Evolutionary conservation across 768 basidiomycete genomes (phyloP), one percentile per base, ranked within the genome.

Genomic region (Tylopilus vinaceipallidus): DNA sequence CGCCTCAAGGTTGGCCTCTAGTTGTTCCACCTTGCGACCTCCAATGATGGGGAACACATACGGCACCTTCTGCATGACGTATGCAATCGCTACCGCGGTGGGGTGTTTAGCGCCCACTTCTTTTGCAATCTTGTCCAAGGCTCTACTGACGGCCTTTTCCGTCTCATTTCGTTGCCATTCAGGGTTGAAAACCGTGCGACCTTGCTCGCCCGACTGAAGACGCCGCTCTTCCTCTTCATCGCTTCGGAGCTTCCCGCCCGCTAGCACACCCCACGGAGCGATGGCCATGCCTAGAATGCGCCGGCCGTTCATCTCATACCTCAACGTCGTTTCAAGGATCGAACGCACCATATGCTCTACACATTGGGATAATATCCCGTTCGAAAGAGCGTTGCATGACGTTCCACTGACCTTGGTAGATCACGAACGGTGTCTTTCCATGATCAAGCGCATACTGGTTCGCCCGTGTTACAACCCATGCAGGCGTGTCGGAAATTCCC

Each of bases 361-460:
- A 58, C 56, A 58, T 58, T 0, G 75, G 74, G 43, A 82, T 74
- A 45, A 81, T 76, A 2, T 81, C 80, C 8, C 79, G 70, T 61
- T 82, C 80, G 38, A 81, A 69, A 24, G 75, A 74, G 33, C 81
- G 71, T 4, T 70, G 54, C 49, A 76, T 61, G 16, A 75, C 61
- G 54, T 69, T 74, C 75, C 74, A 77, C 6, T 44, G 50, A 3
- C 76, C 80, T 65, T 78, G 80, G 59, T 82, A 83, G 24, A 83
- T 68, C 22, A 70, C 67, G 58, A 83, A 84, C 3, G 76, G 80
- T 0, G 76, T 73, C 45, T 76, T 62, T 0, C 68, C 77, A 42
- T 78, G 74, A 26, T 71, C 66, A 2, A 74, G 66, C 11, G 79
- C 78, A 50, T 79, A 81, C 48, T 75, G 71, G 52, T 81, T 81